phyloP scores from a whole-genome alignment of 768 basidiomycete genomes.

The Lactarius tabidus region DNA sequence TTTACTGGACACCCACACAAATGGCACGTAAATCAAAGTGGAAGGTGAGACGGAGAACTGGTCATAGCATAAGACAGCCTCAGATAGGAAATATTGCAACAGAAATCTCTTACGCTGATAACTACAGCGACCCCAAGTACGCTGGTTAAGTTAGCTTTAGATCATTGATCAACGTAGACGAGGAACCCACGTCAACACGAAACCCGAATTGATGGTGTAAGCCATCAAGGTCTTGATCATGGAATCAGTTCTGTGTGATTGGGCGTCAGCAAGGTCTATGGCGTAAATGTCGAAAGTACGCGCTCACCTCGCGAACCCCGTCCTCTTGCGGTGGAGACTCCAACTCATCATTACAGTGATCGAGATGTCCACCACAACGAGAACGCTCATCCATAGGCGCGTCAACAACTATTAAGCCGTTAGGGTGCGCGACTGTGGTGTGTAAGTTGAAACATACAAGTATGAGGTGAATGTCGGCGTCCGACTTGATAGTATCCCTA shows the following conservation, averaged over 20 bases:
- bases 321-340: constrained; percentile 43
- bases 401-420: constrained; percentile 38
- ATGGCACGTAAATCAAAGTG: too few species aligned
- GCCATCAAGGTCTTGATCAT: constrained; percentile 29
- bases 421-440: neutral
- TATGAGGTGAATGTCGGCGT: constrained; percentile 33
- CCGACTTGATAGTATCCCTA: constrained; percentile 30
- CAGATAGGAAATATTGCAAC: too few species aligned
- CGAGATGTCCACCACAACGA: constrained; percentile 47
- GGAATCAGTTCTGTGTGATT: constrained; percentile 29
- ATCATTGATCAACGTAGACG: neutral
- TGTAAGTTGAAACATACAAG: constrained; percentile 26
- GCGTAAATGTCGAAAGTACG: neutral
- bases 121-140: too few species aligned
- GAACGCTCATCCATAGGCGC: constrained; percentile 43
- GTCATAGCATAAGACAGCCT: too few species aligned
- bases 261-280: neutral
- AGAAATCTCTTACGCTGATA: too few species aligned
- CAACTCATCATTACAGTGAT: constrained; percentile 48
- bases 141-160: too few species aligned
- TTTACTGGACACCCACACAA: too few species aligned
- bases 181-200: constrained; percentile 28
- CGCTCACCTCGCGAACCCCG: constrained; percentile 42
- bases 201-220: constrained; percentile 30
- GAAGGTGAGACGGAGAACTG: too few species aligned